Base-by-base conservation (phyloP, 1,284 basidiomycete species). In the Ustilago curta region DNA sequence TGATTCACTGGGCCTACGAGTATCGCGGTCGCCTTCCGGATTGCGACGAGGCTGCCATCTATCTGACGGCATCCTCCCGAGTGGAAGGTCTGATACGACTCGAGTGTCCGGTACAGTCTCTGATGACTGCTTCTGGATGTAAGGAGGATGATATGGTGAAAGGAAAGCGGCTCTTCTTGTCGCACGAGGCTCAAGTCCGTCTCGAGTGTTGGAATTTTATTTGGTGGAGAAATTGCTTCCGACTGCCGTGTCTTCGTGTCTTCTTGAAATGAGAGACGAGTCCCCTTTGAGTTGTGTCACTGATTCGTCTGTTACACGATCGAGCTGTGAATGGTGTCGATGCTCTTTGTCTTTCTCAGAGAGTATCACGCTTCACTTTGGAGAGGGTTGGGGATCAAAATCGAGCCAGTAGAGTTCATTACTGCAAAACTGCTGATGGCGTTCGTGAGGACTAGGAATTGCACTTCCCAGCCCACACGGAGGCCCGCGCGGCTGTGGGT, bases 11-110 rank as follows among this genome's bases (percentile, higher is more conserved):
- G 35, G 9, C 35, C 12, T 37, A 16, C 56, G 62, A 43, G 35
- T 16, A 11, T 49, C 39, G 27, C 32, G 55, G 35, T 59, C 62
- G 31, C 18, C 50, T 27, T 64, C 68, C 21, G 37, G 43, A 40
- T 61, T 52, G 44, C 68, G 68, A 19, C 68, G 62, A 25, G 47
- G 58, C 31, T 70, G 61, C 58, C 68, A 70, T 70, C 68, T 50
- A 25, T 70, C 68, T n/a, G 55, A 32, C 31, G 61, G 62, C 61
- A 64, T 65, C 21, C 49, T 69, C 50, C 27, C 21, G 8, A 37
- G 14, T 25, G 29, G 16, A 14, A 23, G 44, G 12, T 16, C 18
- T 43, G 8, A 16, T 23, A 35, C 21, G 8, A 16, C 23, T n/a
- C 18, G 21, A 16, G 31, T 44, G 9, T 35, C 53, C 21, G 19